Percentiles rank a stretch among this genome's conserved stretches.
Conservation (phyloP, 1,284 basidiomycete species). For the Ceratobasidium sp. region DNA sequence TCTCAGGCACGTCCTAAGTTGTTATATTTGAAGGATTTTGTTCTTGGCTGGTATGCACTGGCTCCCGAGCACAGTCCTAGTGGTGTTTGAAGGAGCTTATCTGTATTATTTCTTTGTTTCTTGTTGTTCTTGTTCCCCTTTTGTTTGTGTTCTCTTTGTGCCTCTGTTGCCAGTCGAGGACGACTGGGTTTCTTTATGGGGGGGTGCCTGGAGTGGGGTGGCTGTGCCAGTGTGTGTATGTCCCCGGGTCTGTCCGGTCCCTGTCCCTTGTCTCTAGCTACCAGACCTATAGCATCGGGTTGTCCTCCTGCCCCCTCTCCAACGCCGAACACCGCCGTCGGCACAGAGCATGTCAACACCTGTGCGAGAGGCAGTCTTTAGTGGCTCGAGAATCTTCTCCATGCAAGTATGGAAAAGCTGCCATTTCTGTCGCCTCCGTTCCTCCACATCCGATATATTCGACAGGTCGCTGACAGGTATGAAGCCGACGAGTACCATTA, state of each 20-base stretch:
- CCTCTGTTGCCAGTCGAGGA: not conserved
- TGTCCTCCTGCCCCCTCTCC: too few relatives aligned
- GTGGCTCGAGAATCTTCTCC: constrained; percentile 45
- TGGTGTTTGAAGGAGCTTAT: not conserved
- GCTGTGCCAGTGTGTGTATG: too few relatives aligned
- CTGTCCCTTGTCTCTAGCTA: too few relatives aligned
- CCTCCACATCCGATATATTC: not conserved
- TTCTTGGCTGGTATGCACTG: not conserved
- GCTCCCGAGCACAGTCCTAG: not conserved
- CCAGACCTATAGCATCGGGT: too few relatives aligned
- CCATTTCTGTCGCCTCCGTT: not conserved
- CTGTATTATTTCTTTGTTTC: not conserved
- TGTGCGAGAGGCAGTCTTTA: constrained; percentile 7
- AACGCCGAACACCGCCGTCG: constrained; percentile 37
- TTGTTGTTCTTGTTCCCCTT: not conserved
- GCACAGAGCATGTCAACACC: constrained; percentile 48
- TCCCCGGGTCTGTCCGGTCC: too few relatives aligned
- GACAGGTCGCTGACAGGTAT: not conserved
- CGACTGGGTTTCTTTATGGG: not conserved
- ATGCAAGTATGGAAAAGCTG: constrained; percentile 51
- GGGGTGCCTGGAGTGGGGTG: not conserved
- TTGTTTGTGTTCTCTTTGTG: too few relatives aligned
- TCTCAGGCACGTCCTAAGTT: not conserved
- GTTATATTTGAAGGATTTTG: not conserved
- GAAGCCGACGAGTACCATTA: constrained; percentile 7